Conservation (phyloP, 768 basidiomycete species). For the Porphyrellus cyaneotinctus region DNA sequence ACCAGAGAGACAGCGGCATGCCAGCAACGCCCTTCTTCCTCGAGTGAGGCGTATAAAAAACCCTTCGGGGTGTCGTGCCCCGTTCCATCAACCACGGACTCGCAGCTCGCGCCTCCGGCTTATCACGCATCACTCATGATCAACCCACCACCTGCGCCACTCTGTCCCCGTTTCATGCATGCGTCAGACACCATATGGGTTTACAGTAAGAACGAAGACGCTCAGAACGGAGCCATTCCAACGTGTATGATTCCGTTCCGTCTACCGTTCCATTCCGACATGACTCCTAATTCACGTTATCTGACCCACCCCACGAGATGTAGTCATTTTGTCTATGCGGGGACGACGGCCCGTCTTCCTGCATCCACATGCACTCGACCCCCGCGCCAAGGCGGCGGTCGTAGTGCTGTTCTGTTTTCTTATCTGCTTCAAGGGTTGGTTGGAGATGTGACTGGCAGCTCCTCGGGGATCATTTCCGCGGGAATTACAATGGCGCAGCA, state of each 20-base stretch:
- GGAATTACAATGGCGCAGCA: neutral
- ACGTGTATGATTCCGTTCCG: slow-evolving; percentile 7
- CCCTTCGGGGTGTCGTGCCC: neutral
- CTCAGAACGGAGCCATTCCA: slow-evolving; percentile 4
- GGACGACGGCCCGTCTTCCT: no score
- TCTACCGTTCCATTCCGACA: neutral
- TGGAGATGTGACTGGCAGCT: slow-evolving; percentile 14
- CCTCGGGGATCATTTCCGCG: slow-evolving; percentile 13
- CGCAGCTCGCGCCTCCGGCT: neutral
- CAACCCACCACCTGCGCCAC: neutral
- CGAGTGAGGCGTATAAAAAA: slow-evolving; percentile 9
- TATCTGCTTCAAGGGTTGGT: slow-evolving; percentile 25
- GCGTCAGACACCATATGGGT: slow-evolving; percentile 4
- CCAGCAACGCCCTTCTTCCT: slow-evolving; percentile 10
- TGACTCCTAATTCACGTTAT: neutral
- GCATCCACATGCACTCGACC: no score
- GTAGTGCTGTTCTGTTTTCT: slow-evolving; percentile 11
- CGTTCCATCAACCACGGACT: neutral
- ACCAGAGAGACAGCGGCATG: neutral
- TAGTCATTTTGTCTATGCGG: no score
- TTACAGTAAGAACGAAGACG: no score
- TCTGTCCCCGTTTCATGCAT: neutral
- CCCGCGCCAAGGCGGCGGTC: slow-evolving; percentile 20
- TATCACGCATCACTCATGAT: neutral
- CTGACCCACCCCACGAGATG: neutral